Evolutionary conservation across 306 rosid genomes (phyloP), one percentile per base, ranked within the genome.

Genomic region (Begonia fuchsioides): DNA sequence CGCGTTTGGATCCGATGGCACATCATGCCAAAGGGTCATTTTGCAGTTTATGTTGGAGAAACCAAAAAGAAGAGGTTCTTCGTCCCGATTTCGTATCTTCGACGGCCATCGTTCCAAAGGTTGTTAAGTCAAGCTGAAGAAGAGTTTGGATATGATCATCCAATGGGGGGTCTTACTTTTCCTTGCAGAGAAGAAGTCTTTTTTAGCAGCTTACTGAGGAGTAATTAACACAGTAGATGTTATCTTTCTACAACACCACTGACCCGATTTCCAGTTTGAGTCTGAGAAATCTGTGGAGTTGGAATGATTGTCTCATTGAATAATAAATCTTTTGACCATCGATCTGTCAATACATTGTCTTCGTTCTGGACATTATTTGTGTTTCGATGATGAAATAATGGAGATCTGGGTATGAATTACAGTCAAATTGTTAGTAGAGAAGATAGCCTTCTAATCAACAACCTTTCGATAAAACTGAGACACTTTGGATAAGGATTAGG

Each of bases 11-110:
- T n/a, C n/a, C n/a, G n/a, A n/a, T n/a, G n/a, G n/a, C n/a, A n/a
- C n/a, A n/a, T n/a, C n/a, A n/a, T 60, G 38, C 54, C 66, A n/a
- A 73, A 63, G 26, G 79, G 74, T 6, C 55, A 19, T 39, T 55
- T 58, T 60, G 68, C 48, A 11, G 72, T 73, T 11, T 78, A 68
- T 8, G 60, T 74, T 12, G 78, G 76, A 58, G 69, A 70, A 49
- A 58, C 5, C 19, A 26, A 64, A 50, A 68, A 53, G 65, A 67
- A 64, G 68, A 17, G 62, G 47, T 63, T 68, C 32, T 52, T 67
- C 38, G 54, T 67, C 52, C 72, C 75, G 8, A 12, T 59, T 50
- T 56, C 71, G 3, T 71, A 44, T 60, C 67, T 78, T 68, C 68
- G 59, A 44, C 64, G 50, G 38, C 61, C 76, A 56, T 69, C 58